Conservation (phyloP, 2,329 filamentous ascomycete genomes). For the Penicillium sp. region DNA sequence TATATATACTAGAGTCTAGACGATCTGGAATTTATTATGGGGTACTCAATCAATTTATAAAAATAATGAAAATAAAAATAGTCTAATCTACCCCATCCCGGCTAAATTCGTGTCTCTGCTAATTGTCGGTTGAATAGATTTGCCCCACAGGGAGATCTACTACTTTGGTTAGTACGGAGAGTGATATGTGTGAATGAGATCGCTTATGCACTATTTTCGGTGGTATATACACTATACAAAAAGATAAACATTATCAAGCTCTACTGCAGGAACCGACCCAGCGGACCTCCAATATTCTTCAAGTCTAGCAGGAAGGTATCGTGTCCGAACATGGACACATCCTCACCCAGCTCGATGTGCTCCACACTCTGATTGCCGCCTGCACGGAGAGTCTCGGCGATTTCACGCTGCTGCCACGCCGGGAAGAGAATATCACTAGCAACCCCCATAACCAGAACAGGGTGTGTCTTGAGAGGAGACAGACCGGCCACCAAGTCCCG, state of each 20-base stretch:
- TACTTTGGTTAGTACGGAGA: too few species aligned
- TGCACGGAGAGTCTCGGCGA: constrained; percentile 78
- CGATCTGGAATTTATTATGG: too few species aligned
- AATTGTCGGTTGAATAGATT: constrained; percentile 20
- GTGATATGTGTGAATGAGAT: too few species aligned
- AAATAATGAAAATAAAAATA: too few species aligned
- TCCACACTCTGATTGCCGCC: constrained; percentile 80
- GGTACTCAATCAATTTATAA: too few species aligned
- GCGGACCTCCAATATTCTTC: constrained; percentile 83
- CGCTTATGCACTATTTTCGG: not conserved
- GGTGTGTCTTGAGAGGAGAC: constrained; percentile 71
- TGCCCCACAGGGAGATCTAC: too few species aligned
- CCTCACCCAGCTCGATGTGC: constrained; percentile 90
- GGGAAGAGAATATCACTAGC: constrained; percentile 96
- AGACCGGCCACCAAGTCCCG: constrained; percentile 80
- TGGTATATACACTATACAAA: not conserved
- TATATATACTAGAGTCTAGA: not conserved
- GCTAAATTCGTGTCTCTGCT: constrained; percentile 16
- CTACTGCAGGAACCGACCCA: constrained; percentile 76
- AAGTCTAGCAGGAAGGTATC: constrained; percentile 94
- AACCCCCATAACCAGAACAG: constrained; percentile 88
- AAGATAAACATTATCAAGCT: not conserved
- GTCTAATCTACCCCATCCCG: too few species aligned
- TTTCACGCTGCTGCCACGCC: constrained; percentile 95
- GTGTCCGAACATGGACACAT: constrained; percentile 92